Percentiles rank a stretch among this genome's conserved stretches.
Conservation (phyloP, 2,329 filamentous ascomycete genomes). For the Botrytis squamosa region DNA sequence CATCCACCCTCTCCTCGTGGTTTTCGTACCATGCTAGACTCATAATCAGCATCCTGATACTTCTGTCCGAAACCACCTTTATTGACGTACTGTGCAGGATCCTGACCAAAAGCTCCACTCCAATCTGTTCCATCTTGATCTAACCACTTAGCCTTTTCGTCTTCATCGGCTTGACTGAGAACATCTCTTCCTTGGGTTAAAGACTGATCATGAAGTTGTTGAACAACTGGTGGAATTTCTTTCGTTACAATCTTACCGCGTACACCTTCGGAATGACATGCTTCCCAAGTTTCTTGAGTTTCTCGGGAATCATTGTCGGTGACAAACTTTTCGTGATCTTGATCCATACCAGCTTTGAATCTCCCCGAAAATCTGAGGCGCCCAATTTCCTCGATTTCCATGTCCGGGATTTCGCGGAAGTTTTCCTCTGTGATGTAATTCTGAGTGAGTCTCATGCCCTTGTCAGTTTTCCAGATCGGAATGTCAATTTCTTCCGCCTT, state of each 20-base stretch:
- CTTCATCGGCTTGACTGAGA: conserved; percentile 67
- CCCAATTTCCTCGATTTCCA: conserved; percentile 77
- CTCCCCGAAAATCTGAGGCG: conserved; percentile 75
- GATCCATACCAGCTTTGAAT: conserved; percentile 89
- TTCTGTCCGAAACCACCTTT: conserved; percentile 11
- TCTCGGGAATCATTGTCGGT: conserved; percentile 86
- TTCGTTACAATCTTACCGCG: conserved; percentile 67
- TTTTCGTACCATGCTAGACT: conserved; percentile 19
- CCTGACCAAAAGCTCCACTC: conserved; percentile 80
- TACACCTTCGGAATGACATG: conserved; percentile 84
- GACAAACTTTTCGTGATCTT: conserved; percentile 79
- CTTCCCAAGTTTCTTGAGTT: conserved; percentile 93
- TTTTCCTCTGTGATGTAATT: conserved; percentile 89
- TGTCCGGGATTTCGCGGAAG: conserved; percentile 64
- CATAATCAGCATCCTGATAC: conserved; percentile 24
- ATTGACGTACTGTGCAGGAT: conserved; percentile 52
- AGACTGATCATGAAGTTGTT: conserved; percentile 77
- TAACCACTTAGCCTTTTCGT: conserved; percentile 76
- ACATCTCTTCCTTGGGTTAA: conserved; percentile 78
- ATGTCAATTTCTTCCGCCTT: conserved; percentile 76
- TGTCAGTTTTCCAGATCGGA: conserved; percentile 85
- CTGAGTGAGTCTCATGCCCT: conserved; percentile 73
- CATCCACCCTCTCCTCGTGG: background rate
- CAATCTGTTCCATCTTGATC: conserved; percentile 79
- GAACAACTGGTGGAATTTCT: conserved; percentile 70